Percentiles rank a stretch among this genome's conserved stretches.
These are phyloP conservation scores for Trametes coccinea DNA, from an alignment of 768 basidiomycete species.

Conservation along the genomic window DNA sequence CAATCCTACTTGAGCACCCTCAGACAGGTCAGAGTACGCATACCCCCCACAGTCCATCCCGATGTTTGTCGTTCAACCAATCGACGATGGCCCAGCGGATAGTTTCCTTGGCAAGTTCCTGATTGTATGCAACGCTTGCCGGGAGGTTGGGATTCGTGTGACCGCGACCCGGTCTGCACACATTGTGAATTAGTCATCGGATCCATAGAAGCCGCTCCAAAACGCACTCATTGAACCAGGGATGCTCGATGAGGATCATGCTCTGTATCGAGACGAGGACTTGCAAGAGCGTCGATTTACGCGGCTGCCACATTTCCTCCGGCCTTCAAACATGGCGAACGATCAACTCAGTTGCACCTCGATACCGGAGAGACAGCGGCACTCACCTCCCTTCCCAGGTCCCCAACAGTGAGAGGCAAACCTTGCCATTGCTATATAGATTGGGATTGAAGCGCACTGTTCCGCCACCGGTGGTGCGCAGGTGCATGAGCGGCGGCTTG, in stretches of 20 bases:
- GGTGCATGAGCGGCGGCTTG: slow-evolving; percentile 47
- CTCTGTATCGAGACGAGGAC: slow-evolving; percentile 59
- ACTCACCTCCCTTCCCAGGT: slow-evolving; percentile 53
- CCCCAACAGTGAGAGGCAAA: slow-evolving; percentile 56
- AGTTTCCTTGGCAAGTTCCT: slow-evolving; percentile 44
- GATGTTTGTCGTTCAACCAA: slow-evolving; percentile 48
- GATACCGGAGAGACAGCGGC: not conserved
- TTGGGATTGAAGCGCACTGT: slow-evolving; percentile 58
- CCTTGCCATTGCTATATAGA: slow-evolving; percentile 49
- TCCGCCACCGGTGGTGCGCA: slow-evolving; percentile 55
- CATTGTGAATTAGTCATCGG: no score
- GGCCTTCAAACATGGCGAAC: slow-evolving; percentile 24
- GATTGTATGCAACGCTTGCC: not conserved
- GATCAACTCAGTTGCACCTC: no score
- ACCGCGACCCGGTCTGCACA: no score
- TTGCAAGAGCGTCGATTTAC: slow-evolving; percentile 54
- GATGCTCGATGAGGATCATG: slow-evolving; percentile 56
- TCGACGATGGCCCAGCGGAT: slow-evolving; percentile 54
- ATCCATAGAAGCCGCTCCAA: no score
- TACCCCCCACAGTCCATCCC: slow-evolving; percentile 49
- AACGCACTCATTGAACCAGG: slow-evolving; percentile 59
- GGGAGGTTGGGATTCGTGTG: no score
- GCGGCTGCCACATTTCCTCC: slow-evolving; percentile 48
- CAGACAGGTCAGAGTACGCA: slow-evolving; percentile 6
- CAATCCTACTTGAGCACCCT: no score